A percentile compares a stretch with the other conserved stretches of the same genome.
These are phyloP conservation scores for Aureobasidium sp. DNA, from an alignment of 2,329 filamentous ascomycete genomes.

Conservation along the genomic window DNA sequence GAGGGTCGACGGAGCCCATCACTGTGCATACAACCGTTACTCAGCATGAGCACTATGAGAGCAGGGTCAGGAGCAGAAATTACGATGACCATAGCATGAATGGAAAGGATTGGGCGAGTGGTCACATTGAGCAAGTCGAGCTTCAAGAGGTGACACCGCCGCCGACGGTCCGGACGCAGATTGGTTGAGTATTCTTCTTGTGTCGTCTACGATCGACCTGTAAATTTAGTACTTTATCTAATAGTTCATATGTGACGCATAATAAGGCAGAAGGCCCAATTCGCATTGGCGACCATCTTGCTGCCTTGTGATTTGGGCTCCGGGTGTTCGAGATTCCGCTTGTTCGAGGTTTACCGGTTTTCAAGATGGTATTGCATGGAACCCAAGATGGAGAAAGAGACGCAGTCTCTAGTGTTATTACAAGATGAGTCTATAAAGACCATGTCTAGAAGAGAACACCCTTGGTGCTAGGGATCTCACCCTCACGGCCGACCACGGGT, in stretches of 20 bases:
- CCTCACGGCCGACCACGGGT: slow-evolving; percentile 70
- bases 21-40: slow-evolving; percentile 10
- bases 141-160: slow-evolving; percentile 9
- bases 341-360: too few relatives aligned
- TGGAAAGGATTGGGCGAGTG: slow-evolving; percentile 5
- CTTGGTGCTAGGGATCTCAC: slow-evolving; percentile 94
- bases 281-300: too few relatives aligned
- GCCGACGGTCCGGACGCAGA: neutral
- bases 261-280: too few relatives aligned
- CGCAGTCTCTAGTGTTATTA: too few relatives aligned
- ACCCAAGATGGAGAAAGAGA: too few relatives aligned
- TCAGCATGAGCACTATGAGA: slow-evolving; percentile 4
- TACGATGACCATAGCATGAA: neutral
- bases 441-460: slow-evolving; percentile 59
- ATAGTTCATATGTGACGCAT: too few relatives aligned
- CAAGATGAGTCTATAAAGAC: neutral
- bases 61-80: neutral
- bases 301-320: too few relatives aligned
- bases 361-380: too few relatives aligned
- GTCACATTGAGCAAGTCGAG: slow-evolving; percentile 1
- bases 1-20: slow-evolving; percentile 8
- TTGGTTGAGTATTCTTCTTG: too few relatives aligned
- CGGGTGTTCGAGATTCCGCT: too few relatives aligned
- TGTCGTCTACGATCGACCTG: too few relatives aligned
- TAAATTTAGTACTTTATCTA: too few relatives aligned